Conservation (phyloP, 2,329 filamentous ascomycete genomes). For the Aspergillus unguis region DNA sequence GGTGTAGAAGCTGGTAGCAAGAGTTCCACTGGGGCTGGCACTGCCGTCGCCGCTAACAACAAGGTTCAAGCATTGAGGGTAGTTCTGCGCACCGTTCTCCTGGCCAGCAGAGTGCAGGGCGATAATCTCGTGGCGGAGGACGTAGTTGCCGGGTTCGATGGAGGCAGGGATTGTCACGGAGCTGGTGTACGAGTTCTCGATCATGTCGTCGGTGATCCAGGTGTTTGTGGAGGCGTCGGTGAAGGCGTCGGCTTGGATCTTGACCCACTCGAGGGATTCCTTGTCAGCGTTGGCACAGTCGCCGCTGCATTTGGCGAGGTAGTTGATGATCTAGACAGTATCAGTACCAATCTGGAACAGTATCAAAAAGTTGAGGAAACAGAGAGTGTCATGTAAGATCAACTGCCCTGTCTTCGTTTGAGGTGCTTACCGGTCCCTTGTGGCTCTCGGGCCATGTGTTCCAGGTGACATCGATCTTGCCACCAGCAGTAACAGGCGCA, state of each 20-base stretch:
- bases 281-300: slow-evolving; percentile 53
- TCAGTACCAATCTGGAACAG: no score
- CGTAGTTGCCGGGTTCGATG: slow-evolving; percentile 49
- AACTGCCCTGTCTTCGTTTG: no score
- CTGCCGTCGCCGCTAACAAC: slow-evolving; percentile 54
- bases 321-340: slow-evolving; percentile 50
- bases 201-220: slow-evolving; percentile 55
- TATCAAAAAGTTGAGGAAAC: no score
- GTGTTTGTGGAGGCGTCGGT: slow-evolving; percentile 40
- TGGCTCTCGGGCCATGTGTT: slow-evolving; percentile 60
- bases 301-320: slow-evolving; percentile 56
- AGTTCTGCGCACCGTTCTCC: slow-evolving; percentile 47
- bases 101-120: slow-evolving; percentile 45
- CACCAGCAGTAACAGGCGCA: slow-evolving; percentile 56
- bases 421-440: slow-evolving; percentile 34
- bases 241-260: slow-evolving; percentile 57
- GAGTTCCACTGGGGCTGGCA: slow-evolving; percentile 44
- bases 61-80: slow-evolving; percentile 57
- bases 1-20: slow-evolving; percentile 55
- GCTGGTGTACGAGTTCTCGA: slow-evolving; percentile 47
- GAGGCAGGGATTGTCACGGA: slow-evolving; percentile 44
- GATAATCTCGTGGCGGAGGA: slow-evolving; percentile 53
- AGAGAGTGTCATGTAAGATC: no score
- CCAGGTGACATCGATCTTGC: slow-evolving; percentile 57
- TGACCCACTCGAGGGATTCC: slow-evolving; percentile 55